phyloP scores from a whole-genome alignment of 2,329 filamentous ascomycete genomes.

The Nemania sp. region DNA sequence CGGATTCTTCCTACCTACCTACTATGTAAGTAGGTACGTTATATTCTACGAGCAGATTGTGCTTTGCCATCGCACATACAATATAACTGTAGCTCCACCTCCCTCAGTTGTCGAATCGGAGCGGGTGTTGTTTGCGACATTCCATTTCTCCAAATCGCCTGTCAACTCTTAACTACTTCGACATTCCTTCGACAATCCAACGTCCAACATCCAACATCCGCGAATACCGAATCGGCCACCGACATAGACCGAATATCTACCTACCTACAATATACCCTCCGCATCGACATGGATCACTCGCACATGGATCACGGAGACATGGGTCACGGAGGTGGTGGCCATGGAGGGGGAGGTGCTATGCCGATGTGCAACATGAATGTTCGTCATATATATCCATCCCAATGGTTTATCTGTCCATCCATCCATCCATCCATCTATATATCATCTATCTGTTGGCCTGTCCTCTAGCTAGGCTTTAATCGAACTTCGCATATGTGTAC shows the following conservation, averaged over 20 bases:
- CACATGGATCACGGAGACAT: conserved; percentile 60
- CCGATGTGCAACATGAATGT: conserved; percentile 90
- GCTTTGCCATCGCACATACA: background rate
- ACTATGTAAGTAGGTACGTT: background rate
- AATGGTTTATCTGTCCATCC: no score
- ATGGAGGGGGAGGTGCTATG: conserved; percentile 49
- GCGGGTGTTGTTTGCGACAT: background rate
- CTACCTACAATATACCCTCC: background rate
- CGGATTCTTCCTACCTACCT: background rate
- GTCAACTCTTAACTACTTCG: background rate
- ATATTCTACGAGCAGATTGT: background rate
- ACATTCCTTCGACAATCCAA: background rate
- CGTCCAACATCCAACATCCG: background rate
- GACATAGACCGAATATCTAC: background rate
- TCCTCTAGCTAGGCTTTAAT: background rate
- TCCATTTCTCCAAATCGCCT: background rate
- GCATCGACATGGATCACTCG: conserved; percentile 44
- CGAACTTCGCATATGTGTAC: background rate
- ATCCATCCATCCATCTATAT: background rate
- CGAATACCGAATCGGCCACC: background rate
- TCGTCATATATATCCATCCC: conserved; percentile 40
- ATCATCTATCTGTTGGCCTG: background rate
- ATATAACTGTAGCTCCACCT: background rate
- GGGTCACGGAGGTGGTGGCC: conserved; percentile 54
- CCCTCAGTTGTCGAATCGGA: background rate